Evolutionary conservation across 179 eudicot genomes (phyloP).

Genomic region (Spinacia oleracea): DNA sequence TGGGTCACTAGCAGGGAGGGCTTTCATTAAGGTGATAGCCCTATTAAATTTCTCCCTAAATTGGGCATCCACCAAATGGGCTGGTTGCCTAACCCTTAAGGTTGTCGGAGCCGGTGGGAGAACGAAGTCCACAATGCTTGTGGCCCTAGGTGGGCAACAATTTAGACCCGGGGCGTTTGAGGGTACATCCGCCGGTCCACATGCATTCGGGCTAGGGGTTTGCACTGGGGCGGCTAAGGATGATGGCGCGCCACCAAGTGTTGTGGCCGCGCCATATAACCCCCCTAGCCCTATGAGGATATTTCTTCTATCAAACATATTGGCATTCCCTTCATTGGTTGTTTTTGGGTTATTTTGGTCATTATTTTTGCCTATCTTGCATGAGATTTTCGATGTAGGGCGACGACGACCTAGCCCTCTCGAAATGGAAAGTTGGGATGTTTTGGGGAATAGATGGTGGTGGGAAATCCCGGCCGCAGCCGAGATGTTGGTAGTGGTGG

Average conservation of each 20-base stretch:
- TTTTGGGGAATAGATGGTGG: slow-evolving; percentile 26
- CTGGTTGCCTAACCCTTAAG: slow-evolving; percentile 63
- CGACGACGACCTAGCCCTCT: not conserved
- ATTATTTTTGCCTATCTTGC: slow-evolving; percentile 32
- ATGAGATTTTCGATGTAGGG: slow-evolving; percentile 27
- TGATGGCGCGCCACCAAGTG: slow-evolving; percentile 23
- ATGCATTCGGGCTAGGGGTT: slow-evolving; percentile 48
- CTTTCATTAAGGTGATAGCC: slow-evolving; percentile 71
- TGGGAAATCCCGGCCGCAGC: not conserved
- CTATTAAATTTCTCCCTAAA: slow-evolving; percentile 49
- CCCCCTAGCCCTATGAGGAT: slow-evolving; percentile 41
- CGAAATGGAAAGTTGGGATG: slow-evolving; percentile 35
- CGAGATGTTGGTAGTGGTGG: slow-evolving; percentile 24
- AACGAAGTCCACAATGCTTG: slow-evolving; percentile 42
- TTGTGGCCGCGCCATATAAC: slow-evolving; percentile 48
- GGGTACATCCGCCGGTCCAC: slow-evolving; percentile 54
- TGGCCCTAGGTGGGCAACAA: slow-evolving; percentile 65
- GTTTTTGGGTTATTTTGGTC: slow-evolving; percentile 26
- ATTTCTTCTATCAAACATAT: slow-evolving; percentile 54
- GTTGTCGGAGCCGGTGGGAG: slow-evolving; percentile 33
- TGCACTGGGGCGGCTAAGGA: slow-evolving; percentile 51
- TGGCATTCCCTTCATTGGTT: not conserved
- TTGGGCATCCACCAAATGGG: slow-evolving; percentile 51
- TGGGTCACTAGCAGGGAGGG: slow-evolving; percentile 64
- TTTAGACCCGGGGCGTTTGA: slow-evolving; percentile 36